Evolutionary conservation across 371 early-diverging fungal genomes (phyloP), one percentile per base, ranked within the genome.

Genomic region (Blakeslea trispora): DNA sequence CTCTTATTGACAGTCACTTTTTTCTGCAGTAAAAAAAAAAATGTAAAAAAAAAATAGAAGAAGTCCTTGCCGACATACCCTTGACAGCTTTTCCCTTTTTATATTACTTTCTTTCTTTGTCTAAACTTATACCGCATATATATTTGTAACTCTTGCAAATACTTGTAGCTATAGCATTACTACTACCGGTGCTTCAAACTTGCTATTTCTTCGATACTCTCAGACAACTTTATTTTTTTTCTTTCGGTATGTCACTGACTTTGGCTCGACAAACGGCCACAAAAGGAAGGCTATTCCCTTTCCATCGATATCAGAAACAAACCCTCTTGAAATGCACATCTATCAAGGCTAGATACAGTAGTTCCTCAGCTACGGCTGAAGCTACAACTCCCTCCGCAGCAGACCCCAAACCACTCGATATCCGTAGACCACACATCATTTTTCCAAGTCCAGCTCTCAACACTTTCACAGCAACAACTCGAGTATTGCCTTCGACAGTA

Each of bases 391-490:
- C 43, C 18, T 45, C 44, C 35, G 23, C 53, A 19, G 41, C 55
- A 21, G 41, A 41, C 18, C 24, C 14, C 3, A 23, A 18, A 55
- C 28, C 5, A 23, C 14, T 13, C 7, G 7, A 28, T 28, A 28
- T 17, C 5, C 24, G 34, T 13, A 9, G 40, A 18, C 45, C 59
- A 22, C 69, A 45, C 43, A 63, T 78, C 43, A 65, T 78, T 31
- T 52, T 78, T 43, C 79, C 79, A 1, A 72, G 69, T 37, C 75
- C 75, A 5, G 65, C 71, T 6, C 23, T 65, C 6, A 45, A 57
- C 10, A 41, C 65, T 14, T 79, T 66, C 42, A 72, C 63, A 19
- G 18, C 43, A 11, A 62, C 66, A 17, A 61, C 76, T 18, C 54
- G 61, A 31, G 64, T 76, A 2, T 59, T 79, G 6, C 77, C 79